phyloP scores from a whole-genome alignment of 768 basidiomycete genomes.

The Ramaria rubella region DNA sequence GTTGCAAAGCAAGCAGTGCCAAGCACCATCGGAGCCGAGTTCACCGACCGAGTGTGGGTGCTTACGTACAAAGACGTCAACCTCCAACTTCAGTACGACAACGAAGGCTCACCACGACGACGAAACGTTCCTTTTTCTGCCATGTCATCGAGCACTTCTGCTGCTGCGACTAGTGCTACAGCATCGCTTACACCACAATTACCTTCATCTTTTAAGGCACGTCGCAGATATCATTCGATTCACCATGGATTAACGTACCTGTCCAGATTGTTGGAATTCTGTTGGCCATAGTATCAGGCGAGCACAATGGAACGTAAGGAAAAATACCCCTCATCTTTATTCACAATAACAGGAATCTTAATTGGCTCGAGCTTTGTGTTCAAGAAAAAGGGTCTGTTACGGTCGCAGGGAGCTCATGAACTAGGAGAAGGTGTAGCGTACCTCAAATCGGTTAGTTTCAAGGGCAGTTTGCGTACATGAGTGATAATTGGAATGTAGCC shows the following conservation, averaged over 20 bases:
- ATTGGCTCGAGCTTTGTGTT: slow-evolving; percentile 94
- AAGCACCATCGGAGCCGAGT: no score
- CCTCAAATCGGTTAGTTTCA: slow-evolving; percentile 74
- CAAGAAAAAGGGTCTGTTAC: slow-evolving; percentile 91
- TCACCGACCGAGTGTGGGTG: no score
- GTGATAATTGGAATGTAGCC: slow-evolving; percentile 33
- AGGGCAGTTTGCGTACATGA: background rate
- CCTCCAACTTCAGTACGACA: no score
- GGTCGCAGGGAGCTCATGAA: slow-evolving; percentile 71
- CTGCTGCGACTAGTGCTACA: background rate
- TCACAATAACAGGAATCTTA: slow-evolving; percentile 65
- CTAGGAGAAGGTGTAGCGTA: slow-evolving; percentile 89
- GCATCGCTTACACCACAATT: background rate
- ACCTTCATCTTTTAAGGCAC: background rate
- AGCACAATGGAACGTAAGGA: background rate
- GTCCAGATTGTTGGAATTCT: background rate
- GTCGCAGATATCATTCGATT: background rate
- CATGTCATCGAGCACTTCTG: background rate
- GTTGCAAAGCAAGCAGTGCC: no score
- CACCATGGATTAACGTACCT: background rate
- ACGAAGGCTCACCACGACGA: background rate
- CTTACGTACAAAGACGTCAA: background rate
- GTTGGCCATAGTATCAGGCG: background rate
- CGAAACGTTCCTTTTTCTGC: background rate
- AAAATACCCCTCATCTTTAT: background rate